Conservation (phyloP, 2,329 filamentous ascomycete genomes). For the Cryphonectria nitschkei region DNA sequence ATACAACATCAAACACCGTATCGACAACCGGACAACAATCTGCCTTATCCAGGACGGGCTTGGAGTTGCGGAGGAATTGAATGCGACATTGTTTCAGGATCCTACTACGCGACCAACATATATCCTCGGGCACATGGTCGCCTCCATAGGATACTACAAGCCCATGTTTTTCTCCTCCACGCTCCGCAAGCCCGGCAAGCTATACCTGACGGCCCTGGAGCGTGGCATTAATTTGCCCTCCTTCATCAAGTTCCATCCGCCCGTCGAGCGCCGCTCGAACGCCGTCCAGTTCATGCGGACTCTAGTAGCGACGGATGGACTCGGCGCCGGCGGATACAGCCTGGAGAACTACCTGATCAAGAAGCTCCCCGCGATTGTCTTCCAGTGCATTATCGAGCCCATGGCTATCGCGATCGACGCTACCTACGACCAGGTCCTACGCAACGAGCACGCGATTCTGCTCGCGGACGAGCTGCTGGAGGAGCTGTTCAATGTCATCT, state of each 20-base stretch:
- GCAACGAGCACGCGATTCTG: constrained; percentile 66
- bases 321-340: constrained; percentile 63
- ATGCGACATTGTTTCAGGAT: constrained; percentile 70
- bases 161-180: constrained; percentile 45
- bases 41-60: constrained; percentile 51
- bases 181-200: constrained; percentile 39
- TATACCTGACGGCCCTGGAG: constrained; percentile 41
- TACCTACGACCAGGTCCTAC: constrained; percentile 71
- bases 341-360: constrained; percentile 66
- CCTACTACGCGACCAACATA: constrained; percentile 71
- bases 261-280: constrained; percentile 33
- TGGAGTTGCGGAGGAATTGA: constrained; percentile 80
- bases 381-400: constrained; percentile 78
- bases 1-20: constrained; percentile 35
- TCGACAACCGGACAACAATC: constrained; percentile 40
- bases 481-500: constrained; percentile 76
- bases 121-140: constrained; percentile 67
- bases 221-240: constrained; percentile 20
- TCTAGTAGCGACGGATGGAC: constrained; percentile 63
- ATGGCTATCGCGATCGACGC: constrained; percentile 79
- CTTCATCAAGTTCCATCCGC: constrained; percentile 32
- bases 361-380: constrained; percentile 79
- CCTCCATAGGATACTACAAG: constrained; percentile 49
- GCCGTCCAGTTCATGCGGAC: constrained; percentile 64
- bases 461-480: constrained; percentile 72